Evolutionary conservation across 768 basidiomycete species (phyloP), one percentile per base, ranked within the genome.

Genomic region (Psilocybe cyanescens): DNA sequence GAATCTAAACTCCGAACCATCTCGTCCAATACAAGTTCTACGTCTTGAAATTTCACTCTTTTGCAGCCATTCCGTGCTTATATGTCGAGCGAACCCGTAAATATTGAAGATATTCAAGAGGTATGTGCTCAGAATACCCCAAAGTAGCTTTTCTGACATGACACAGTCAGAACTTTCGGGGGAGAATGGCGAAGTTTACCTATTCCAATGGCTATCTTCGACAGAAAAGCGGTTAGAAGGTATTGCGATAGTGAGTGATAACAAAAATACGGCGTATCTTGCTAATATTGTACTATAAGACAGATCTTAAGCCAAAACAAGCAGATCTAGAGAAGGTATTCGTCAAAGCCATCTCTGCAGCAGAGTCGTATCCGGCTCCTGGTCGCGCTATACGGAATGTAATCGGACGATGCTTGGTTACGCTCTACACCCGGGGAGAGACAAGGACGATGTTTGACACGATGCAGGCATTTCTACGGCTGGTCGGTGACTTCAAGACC

Each of bases 391-490:
- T 95, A 46, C 85, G 97, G 44, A 89, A 90, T 60, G 79, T 94
- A 4, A 85, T 91, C 50, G 86, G 91, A 8, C 80, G 92, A 80
- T 95, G 94, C 68, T 76, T 98, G 49, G 74, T 92, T 46, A 72
- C 79, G 19, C 65, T 97, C 14, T 95, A 95, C 75, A 83, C 81
- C 35, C 84, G 88, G 16, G 92, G 91, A 67, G 96, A 98, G 71
- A 89, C 90, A 0, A 84, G 88, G 73, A 86, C 89, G 1, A 74
- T 98, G 58, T 98, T 95, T 67, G 97, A 99, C 69, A 91, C 91
- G 4, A 73, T 97, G 30, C 90, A 94, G 69, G 72, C 83, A 2
- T 83, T 97, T 60, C 75, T 97, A 56, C 92, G 86, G 75, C 82
- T 89, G 19, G 88, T 87, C 0, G 79, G 83, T 11, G 96, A 97